Evolutionary conservation across 2,329 filamentous ascomycete species (phyloP).

Genomic region (Calonectria hongkongensis): DNA sequence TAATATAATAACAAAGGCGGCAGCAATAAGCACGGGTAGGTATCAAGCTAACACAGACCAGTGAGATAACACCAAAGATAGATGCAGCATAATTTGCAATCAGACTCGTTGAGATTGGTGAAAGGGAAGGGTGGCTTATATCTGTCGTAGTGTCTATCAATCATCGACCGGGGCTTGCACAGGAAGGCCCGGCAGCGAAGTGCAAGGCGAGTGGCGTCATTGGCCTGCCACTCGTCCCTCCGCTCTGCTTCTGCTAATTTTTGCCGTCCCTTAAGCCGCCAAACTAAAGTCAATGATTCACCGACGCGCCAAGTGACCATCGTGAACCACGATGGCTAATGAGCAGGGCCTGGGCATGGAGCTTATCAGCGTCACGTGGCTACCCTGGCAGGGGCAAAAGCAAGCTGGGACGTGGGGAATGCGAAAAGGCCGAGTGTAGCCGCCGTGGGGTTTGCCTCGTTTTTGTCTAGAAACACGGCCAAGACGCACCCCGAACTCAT

Average conservation of each 20-base stretch:
- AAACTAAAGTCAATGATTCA: conserved; percentile 27
- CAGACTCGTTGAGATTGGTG: conserved; percentile 10
- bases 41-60: conserved; percentile 7
- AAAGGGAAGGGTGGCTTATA: conserved; percentile 31
- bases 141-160: conserved; percentile 26
- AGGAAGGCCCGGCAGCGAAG: not conserved
- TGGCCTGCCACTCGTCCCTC: not conserved
- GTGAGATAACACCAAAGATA: conserved; percentile 26
- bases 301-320: conserved; percentile 33
- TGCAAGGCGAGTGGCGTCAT: conserved; percentile 23
- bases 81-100: conserved; percentile 10
- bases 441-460: conserved; percentile 44
- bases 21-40: not conserved
- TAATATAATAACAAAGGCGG: not conserved
- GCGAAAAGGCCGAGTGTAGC: conserved; percentile 53
- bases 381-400: conserved; percentile 31
- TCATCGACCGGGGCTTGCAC: conserved; percentile 16
- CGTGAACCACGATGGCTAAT: conserved; percentile 36
- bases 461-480: conserved; percentile 15
- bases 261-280: conserved; percentile 30
- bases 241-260: not conserved
- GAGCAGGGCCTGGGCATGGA: conserved; percentile 38
- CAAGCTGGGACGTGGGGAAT: conserved; percentile 29
- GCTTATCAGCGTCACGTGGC: conserved; percentile 56
- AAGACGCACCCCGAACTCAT: conserved; percentile 9